Conservation (phyloP, 148 eudicot species). For the Talinum fruticosum region DNA sequence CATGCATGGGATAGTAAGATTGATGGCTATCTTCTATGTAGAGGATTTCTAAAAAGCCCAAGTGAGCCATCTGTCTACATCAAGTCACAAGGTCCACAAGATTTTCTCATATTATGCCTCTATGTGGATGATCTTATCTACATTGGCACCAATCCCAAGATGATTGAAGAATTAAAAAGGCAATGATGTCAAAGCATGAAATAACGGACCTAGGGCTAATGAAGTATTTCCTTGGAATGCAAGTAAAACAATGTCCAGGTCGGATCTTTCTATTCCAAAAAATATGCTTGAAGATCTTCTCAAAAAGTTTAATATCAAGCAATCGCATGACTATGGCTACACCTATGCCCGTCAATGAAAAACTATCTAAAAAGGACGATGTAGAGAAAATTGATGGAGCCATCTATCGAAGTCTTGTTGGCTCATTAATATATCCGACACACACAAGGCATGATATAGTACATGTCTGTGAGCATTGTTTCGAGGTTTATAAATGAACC, state of each 20-base stretch:
- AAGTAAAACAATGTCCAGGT: background rate
- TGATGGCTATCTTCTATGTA: background rate
- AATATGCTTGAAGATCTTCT: slow-evolving; percentile 1
- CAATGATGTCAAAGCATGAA: background rate
- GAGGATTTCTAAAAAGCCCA: slow-evolving; percentile 9
- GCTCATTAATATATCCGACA: background rate
- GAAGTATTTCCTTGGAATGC: too few relatives aligned
- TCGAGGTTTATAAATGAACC: background rate
- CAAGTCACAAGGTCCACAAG: slow-evolving; percentile 1
- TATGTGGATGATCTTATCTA: slow-evolving; percentile 12
- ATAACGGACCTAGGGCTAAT: background rate
- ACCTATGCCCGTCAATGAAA: background rate
- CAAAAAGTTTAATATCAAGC: slow-evolving; percentile 1
- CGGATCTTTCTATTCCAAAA: background rate
- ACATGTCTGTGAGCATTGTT: background rate
- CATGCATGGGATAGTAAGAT: slow-evolving; percentile 3
- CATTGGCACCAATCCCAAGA: background rate
- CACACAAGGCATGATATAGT: background rate
- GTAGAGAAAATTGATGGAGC: background rate
- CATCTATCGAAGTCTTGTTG: background rate
- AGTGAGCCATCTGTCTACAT: slow-evolving; percentile 12
- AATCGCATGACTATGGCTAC: background rate
- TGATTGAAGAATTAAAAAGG: slow-evolving; percentile 9
- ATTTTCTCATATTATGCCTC: slow-evolving; percentile 6
- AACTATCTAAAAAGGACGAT: background rate